Percentiles rank a stretch among this genome's conserved stretches.
phyloP scores from a whole-genome alignment of 1,284 basidiomycete species.

The Golubevia sp. region DNA sequence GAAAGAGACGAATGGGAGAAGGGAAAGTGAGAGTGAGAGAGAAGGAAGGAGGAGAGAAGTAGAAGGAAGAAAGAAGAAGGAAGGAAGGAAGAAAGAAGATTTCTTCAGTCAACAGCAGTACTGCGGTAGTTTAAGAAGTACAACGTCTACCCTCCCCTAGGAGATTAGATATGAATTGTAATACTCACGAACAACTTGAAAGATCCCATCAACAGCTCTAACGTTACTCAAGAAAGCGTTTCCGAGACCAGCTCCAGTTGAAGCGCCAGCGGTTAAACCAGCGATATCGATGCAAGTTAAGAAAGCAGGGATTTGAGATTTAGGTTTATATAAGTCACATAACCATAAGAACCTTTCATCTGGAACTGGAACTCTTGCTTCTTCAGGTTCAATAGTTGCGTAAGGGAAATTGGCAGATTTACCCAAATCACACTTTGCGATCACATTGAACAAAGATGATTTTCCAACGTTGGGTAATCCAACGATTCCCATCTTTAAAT shows the following conservation, averaged over 20 bases:
- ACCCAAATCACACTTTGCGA: slow-evolving; percentile 86
- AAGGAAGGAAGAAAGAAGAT: no score
- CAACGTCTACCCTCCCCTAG: not conserved
- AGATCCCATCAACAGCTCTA: slow-evolving; percentile 97
- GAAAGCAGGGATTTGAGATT: slow-evolving; percentile 85
- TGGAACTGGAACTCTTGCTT: slow-evolving; percentile 93
- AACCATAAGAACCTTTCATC: slow-evolving; percentile 95
- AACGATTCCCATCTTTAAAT: slow-evolving; percentile 61
- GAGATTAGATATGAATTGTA: not conserved
- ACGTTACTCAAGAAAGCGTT: slow-evolving; percentile 98
- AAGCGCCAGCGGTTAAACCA: slow-evolving; percentile 92
- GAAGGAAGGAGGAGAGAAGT: no score
- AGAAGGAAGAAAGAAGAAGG: no score
- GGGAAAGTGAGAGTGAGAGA: not conserved
- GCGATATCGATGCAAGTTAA: slow-evolving; percentile 99
- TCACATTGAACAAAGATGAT: slow-evolving; percentile 71
- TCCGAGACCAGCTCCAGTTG: slow-evolving; percentile 95
- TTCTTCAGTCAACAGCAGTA: no score
- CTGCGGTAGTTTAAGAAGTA: no score
- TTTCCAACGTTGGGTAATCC: slow-evolving; percentile 60
- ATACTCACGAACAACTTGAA: slow-evolving; percentile 82
- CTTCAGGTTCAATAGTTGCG: slow-evolving; percentile 74
- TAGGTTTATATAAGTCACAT: slow-evolving; percentile 86
- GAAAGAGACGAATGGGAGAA: not conserved
- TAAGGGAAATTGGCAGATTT: slow-evolving; percentile 99